phyloP scores from a whole-genome alignment of 768 basidiomycete genomes.

The Termitomyces sp. region DNA sequence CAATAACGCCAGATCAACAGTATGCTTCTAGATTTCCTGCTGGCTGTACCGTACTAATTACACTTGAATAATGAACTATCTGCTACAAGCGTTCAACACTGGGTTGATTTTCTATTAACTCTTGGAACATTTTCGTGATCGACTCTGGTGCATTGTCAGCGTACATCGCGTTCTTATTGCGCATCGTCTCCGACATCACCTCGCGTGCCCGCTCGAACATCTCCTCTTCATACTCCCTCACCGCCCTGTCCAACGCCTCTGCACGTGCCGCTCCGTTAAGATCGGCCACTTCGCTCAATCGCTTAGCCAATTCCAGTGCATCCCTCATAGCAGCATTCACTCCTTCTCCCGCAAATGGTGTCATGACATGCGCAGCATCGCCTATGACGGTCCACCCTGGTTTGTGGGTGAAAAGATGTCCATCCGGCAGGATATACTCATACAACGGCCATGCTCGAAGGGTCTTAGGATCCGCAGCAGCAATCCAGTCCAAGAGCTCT shows the following conservation, averaged over 20 bases:
- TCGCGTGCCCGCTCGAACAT: constrained; percentile 5
- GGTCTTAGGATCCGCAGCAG: constrained; percentile 4
- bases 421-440: constrained; percentile 10
- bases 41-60: not conserved
- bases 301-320: constrained; percentile 15
- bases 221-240: constrained; percentile 8
- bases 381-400: constrained; percentile 17
- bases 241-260: constrained; percentile 6
- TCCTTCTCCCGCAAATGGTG: constrained; percentile 19
- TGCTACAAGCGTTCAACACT: no score
- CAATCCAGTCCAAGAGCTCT: constrained; percentile 5
- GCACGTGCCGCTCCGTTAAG: not conserved
- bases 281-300: not conserved
- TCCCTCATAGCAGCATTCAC: constrained; percentile 19
- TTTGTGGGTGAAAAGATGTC: constrained; percentile 8
- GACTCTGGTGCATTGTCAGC: constrained; percentile 4
- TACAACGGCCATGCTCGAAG: constrained; percentile 11
- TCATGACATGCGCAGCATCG: constrained; percentile 22
- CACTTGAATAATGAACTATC: no score
- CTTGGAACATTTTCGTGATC: not conserved
- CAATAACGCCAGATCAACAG: not conserved
- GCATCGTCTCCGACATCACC: constrained; percentile 8
- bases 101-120: not conserved
- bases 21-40: no score
- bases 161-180: constrained; percentile 6